These are phyloP conservation scores for Calvatia gigantea DNA, from an alignment of 768 basidiomycete species.

Conservation along the genomic window DNA sequence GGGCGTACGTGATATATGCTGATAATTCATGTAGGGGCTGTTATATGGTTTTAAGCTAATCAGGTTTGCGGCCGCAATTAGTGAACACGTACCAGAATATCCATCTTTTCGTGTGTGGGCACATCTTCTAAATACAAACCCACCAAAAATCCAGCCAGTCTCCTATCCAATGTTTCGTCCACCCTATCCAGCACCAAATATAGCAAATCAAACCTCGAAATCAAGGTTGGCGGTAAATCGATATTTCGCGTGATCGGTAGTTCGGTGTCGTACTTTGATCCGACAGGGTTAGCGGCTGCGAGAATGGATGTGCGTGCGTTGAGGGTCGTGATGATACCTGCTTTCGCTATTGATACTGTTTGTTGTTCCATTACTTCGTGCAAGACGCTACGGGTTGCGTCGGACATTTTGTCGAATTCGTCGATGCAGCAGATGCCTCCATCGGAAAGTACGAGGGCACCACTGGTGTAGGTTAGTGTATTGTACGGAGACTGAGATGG, in stretches of 20 bases:
- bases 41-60: background rate
- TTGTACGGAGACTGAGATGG: background rate
- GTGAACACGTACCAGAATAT: slow-evolving; percentile 64
- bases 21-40: slow-evolving; percentile 89
- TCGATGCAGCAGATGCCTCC: slow-evolving; percentile 99
- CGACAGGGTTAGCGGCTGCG: slow-evolving; percentile 96
- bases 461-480: slow-evolving; percentile 42
- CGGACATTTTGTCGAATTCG: slow-evolving; percentile 99
- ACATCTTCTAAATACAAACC: slow-evolving; percentile 90
- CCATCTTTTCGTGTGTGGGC: slow-evolving; percentile 60
- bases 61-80: background rate
- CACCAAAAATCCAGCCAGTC: slow-evolving; percentile 89
- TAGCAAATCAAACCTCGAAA: slow-evolving; percentile 95
- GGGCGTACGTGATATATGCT: slow-evolving; percentile 92
- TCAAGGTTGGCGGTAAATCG: slow-evolving; percentile 94
- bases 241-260: slow-evolving; percentile 94
- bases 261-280: slow-evolving; percentile 90
- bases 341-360: slow-evolving; percentile 98
- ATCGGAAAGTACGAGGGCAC: slow-evolving; percentile 90
- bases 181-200: slow-evolving; percentile 95
- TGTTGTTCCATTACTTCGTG: slow-evolving; percentile 99
- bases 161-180: slow-evolving; percentile 83
- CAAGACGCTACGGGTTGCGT: slow-evolving; percentile 93
- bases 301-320: slow-evolving; percentile 98
- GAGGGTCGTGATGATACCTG: slow-evolving; percentile 96